Evolutionary conservation across 2,329 filamentous ascomycete genomes (phyloP), one percentile per base, ranked within the genome.

Genomic region (Aureobasidium mangrovei): DNA sequence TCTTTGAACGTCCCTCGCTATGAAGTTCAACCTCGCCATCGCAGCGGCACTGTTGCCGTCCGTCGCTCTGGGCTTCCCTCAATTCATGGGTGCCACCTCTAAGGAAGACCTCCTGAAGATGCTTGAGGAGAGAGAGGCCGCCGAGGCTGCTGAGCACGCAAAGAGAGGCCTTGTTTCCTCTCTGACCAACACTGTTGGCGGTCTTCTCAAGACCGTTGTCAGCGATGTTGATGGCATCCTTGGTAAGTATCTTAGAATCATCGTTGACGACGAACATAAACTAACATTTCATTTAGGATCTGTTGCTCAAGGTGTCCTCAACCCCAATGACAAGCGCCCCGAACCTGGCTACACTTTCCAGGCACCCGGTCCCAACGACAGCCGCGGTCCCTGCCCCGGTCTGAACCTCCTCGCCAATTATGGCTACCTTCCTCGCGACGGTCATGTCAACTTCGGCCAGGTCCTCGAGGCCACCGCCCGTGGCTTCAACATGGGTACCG

Each of bases 331-430:
- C 57, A 49, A 53, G 26, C 61, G 63, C 41, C 63, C 63, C 2
- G 61, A 65, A 44, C 57, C 60, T 24, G 62, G 63, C 4, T 67
- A 62, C 42, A 57, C 46, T n/a, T 65, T 61, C 55, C 40, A 55
- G 7, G 57, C 54, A 7, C 61, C 65, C 1, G 57, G 59, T 38
- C 46, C 60, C n/a, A 57, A 43, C 39, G 65, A 71, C 57, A 58
- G 58, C 24, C 63, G 66, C 51, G 62, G 68, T 43, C 69, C 69
- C 26, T 72, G 70, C 54, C 70, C 70, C 2, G 67, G 69, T 48
- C 61, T 72, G 18, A 73, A 72, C 59, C 63, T 67, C 1, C 60
- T 72, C 10, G 70, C 70, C 31, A 73, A 73, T 58, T 67, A 72
- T 56, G 65, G 66, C 28, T 71, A 71, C 57, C 61, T 74, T 26